phyloP scores from a whole-genome alignment of 2,329 filamentous ascomycete species.

The Cytospora piceicola region DNA sequence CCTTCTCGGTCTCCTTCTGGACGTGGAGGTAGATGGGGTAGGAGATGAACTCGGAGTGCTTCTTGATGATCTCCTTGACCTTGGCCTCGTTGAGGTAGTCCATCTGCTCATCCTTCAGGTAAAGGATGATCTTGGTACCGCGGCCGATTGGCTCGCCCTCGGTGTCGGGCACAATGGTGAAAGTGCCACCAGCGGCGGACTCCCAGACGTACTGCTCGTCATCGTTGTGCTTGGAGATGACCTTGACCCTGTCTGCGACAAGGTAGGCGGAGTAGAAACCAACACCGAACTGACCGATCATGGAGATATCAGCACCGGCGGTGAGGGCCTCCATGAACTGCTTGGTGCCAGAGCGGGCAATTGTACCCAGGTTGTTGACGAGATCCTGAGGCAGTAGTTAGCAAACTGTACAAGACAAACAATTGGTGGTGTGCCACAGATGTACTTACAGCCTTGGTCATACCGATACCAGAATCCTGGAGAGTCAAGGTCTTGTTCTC shows the following conservation, averaged over 20 bases:
- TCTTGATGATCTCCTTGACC: conserved; percentile 99
- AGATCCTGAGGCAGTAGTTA: conserved; percentile 70
- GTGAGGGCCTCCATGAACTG: conserved; percentile 99
- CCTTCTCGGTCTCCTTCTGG: conserved; percentile 97
- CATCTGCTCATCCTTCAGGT: conserved; percentile 98
- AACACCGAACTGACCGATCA: conserved; percentile 99
- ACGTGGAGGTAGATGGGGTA: conserved; percentile 99
- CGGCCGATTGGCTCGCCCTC: conserved; percentile 90
- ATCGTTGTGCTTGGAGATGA: conserved; percentile 99
- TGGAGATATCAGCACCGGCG: conserved; percentile 98
- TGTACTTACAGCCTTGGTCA: conserved; percentile 96
- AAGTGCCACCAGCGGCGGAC: conserved; percentile 95
- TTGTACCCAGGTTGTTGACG: conserved; percentile 99
- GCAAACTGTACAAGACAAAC: conserved; percentile 29
- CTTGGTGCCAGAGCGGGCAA: conserved; percentile 98
- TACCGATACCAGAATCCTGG: conserved; percentile 97
- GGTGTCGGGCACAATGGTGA: conserved; percentile 88
- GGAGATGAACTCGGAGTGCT: conserved; percentile 99
- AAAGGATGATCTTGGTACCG: conserved; percentile 96
- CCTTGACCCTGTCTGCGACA: conserved; percentile 92
- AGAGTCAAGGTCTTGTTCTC: conserved; percentile 97
- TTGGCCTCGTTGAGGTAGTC: conserved; percentile 99
- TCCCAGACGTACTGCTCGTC: conserved; percentile 99
- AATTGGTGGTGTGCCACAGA: background rate
- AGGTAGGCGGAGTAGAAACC: conserved; percentile 99